A percentile compares a stretch with the other conserved stretches of the same genome.
Evolutionary conservation across 305 asterid genomes (phyloP).

Genomic region (Solanum hybrid): DNA sequence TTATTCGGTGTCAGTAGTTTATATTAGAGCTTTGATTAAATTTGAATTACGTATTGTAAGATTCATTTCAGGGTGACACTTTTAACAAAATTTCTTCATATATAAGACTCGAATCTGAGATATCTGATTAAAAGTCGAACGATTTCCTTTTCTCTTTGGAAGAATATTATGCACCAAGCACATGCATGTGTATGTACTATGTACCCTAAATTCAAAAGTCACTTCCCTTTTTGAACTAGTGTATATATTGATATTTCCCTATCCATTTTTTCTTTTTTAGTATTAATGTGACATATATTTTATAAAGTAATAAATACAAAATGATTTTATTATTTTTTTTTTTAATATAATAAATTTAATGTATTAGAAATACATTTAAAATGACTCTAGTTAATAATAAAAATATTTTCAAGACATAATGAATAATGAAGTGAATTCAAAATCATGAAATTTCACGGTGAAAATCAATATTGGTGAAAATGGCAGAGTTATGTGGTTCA

Average conservation of each 20-base stretch:
- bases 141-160: neutral
- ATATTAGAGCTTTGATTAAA: neutral
- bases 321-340: neutral
- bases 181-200: neutral
- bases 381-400: neutral
- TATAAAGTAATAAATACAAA: no score
- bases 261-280: neutral
- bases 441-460: neutral
- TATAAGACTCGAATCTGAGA: rapidly evolving
- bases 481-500: neutral
- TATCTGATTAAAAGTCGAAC: no score
- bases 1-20: no score
- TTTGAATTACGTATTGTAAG: no score
- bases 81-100: rapidly evolving
- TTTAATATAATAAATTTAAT: no score
- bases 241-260: neutral
- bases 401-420: neutral
- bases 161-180: neutral
- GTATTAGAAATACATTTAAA: neutral
- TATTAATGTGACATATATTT: neutral
- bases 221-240: neutral
- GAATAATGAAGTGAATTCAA: neutral
- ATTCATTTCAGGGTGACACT: neutral
- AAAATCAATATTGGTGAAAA: no score
- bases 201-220: neutral